Base-by-base conservation (phyloP, 1,139 yeast species). In the Meyerozyma guilliermondii region DNA sequence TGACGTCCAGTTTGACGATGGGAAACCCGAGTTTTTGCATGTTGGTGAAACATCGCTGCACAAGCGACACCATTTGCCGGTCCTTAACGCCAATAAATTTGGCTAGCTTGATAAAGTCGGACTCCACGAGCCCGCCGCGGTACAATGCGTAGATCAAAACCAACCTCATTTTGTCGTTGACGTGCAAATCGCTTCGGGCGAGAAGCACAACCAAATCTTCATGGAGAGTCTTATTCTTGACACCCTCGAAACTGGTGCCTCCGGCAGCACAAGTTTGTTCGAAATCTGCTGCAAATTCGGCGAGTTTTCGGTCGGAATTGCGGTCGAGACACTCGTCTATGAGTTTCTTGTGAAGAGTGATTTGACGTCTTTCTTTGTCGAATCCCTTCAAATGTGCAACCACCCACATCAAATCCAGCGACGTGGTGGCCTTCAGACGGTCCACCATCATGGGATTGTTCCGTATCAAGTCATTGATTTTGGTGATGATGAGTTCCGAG, bases 121-220 rank as follows among this genome's bases (percentile, higher is more conserved):
- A 60, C 51, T 82, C 84, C 14, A 87, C 73, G 24, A 92, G 68
- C 0, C 99, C 98, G 5, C 94, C 92, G 50, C 98, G 74, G 60
- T 82, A 86, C 33, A 89, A 62, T 1, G 91, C 85, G 61, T 92
- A 92, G 4, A 86, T 66, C 26, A 87, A 68, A n/a, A 92, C 76
- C 37, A 87, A 69, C 47, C 98, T 76, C 50, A 88, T 71, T 56
- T 87, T 87, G 54, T 88, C 94, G 39, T 76, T 72, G 18, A 73
- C 68, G 22, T 67, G 70, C 41, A 80, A 67, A 41, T 70, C 73
- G 42, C 74, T 68, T 50, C 82, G 64, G 18, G 79, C 78, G 34
- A 91, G 66, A 30, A 82, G 59, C 4, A 68, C 73, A 26, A 92
- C 69, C 46, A 91, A 66, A 39, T 79, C 81, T 43, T 83, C 87